Evolutionary conservation across 2,329 filamentous ascomycete species (phyloP), one percentile per base, ranked within the genome.

Genomic region (Tetracladium maxilliforme): DNA sequence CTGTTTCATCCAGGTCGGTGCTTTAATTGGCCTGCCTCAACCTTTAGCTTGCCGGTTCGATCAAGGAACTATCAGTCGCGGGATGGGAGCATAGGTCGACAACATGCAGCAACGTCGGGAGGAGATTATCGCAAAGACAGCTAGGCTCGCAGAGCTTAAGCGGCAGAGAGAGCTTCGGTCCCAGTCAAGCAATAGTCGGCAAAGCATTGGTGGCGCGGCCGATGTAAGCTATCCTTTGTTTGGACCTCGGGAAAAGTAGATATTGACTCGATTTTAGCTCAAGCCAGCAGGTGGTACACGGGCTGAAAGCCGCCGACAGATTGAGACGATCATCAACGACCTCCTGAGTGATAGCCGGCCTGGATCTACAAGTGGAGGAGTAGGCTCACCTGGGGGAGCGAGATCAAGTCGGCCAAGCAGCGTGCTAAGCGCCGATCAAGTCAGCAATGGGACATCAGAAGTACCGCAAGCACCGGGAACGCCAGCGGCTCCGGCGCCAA

Each of bases 91-190:
- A 45, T 41, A 41, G 47, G 39, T 44, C 34, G 44, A 33, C 51
- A 56, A 44, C 38, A 76, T 77, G 63, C 71, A 77, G 56, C 76
- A 72, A 49, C 60, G 86, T 64, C 78, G 86, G 60, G 84, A 93
- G 61, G 90, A 98, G 61, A 93, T 98, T 40, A 62, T 90, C 41
- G 86, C 84, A 39, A 98, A 98, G 60, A 87, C 82, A 62, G 87
- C 86, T 34, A 94, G 90, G 63, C 82, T 98, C 42, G 86, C 82
- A 24, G 90, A 95, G 64, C 68, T 98, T 37, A 94, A 93, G 59
- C 72, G 81, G 33, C 84, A 94, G 56, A 71, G 90, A 41, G 84
- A 92, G 49, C 58, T 87, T 40, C 70, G 86, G 31, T 70, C 81
- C 35, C 70, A 64, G 31, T 67, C 66, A 33, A 71, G 61, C 38